Evolutionary conservation across 148 eudicot genomes (phyloP), one percentile per base, ranked within the genome.

Genomic region (Chenopodium quinoa): DNA sequence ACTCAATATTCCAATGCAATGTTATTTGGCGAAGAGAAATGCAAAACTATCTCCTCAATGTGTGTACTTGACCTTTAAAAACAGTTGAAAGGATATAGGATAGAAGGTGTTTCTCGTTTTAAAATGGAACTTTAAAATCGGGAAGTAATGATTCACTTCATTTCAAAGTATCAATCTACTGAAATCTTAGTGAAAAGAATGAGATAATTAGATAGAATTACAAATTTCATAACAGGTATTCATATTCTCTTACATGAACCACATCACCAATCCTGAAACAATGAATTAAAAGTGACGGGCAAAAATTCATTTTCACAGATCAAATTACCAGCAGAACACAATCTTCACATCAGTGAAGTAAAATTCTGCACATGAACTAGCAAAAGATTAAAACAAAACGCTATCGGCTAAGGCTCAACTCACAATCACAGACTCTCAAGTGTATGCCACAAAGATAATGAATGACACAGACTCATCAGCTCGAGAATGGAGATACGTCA

Each of bases 331-430:
- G 75, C 48, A 9, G 50, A 44, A 56, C 52, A 80, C 63, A 73
- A 48, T 58, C 75, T 84, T 80, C 75, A 71, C 71, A 75, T 48
- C 71, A 60, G 69, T 79, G 56, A 56, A 74, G 68, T 23, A 67
- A 75, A 75, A 34, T 54, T 73, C 67, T 81, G 84, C 84, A 78
- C 81, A 73, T 17, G 32, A 64, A 80, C 66, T n/a, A 75, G 22
- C 40, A 19, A 76, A 76, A 71, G 56, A 72, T 47, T 32, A 69
- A 46, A 65, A 5, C 71, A 73, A 73, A 73, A 23, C 52, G 63
- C 58, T 32, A 83, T 7, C 27, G 48, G 68, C 62, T 44, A 54
- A 65, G 70, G 44, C 76, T 66, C 58, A 67, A 40, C 72, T 75
- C 78, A 62, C 71, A 73, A 74, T 31, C 60, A 46, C 5, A 74